Percentiles rank a stretch among this genome's conserved stretches.
These are phyloP conservation scores for Laguncularia racemosa DNA, from an alignment of 345 rosid genomes.

Conservation along the genomic window DNA sequence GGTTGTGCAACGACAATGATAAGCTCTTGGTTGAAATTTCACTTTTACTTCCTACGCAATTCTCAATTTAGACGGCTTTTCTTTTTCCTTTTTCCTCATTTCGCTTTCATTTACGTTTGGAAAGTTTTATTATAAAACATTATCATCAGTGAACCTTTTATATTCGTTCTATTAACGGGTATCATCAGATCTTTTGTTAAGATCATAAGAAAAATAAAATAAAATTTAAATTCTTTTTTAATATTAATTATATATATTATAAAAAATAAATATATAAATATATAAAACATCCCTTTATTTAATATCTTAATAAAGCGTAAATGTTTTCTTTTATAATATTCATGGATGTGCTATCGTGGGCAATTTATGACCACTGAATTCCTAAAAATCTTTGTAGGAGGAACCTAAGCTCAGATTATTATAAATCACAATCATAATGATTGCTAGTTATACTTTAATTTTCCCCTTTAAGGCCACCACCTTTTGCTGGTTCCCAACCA, in stretches of 20 bases:
- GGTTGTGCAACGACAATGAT: neutral
- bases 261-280: no score
- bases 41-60: slow-evolving; percentile 10
- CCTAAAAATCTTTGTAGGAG: neutral
- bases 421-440: slow-evolving; percentile 7
- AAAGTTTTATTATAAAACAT: neutral
- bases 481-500: slow-evolving; percentile 7
- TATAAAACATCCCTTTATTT: no score
- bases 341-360: no score
- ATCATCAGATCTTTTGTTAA: no score
- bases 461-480: slow-evolving; percentile 3
- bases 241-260: no score
- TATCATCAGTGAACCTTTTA: no score
- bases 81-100: neutral
- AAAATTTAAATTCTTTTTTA: no score
- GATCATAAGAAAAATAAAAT: no score
- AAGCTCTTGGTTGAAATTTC: slow-evolving; percentile 11
- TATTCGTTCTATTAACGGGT: no score
- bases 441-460: slow-evolving; percentile 2
- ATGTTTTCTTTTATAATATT: no score
- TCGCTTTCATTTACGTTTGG: neutral
- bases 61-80: neutral
- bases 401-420: slow-evolving; percentile 5
- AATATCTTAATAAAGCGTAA: no score
- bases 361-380: neutral